Evolutionary conservation across 371 early-diverging fungal species (phyloP), one percentile per base, ranked within the genome.

Genomic region (Choanephora cucurbitarum): DNA sequence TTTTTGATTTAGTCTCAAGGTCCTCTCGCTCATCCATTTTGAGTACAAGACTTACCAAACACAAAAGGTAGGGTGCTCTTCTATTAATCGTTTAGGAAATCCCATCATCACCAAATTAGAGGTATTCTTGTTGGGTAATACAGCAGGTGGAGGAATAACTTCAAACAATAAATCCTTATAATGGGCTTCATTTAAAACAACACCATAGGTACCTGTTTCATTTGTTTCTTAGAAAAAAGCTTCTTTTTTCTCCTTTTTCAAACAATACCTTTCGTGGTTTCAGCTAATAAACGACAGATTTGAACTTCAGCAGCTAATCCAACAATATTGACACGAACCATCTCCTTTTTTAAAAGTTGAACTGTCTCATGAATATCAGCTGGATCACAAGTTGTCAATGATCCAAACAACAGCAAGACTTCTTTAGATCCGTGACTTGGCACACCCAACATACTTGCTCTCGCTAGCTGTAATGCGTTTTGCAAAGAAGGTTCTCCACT

Each of bases 391-490:
- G 97, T 89, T 1, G 95, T 91, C 43, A 97, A 72, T 1, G 96
- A 91, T 5, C 91, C 95, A 66, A 89, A 87, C 6, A 97, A 67
- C 23, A 92, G 69, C 11, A 97, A 59, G 33, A 95, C 83, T 61
- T 97, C 98, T 19, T 93, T 85, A 6, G 93, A 87, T 24, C 95
- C 96, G 64, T 97, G 98, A 10, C 86, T 75, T 2, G 98, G 96
- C n/a, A 92, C 92, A 61, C 93, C 87, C 23, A 90, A 79, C 77
- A 70, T 69, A 46, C 66, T 72, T 5, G 68, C 54, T 58, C 91
- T 77, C 2, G 93, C 94, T 61, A 96, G 60, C 50, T 93, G 92
- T 21, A 97, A 58, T 3, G 94, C 88, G 60, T 97, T 97, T 64
- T 96, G 97, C 21, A 97, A 64, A 0, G 94, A 93, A 0, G 97